Evolutionary conservation across 495 filamentous ascomycete species (phyloP).

Genomic region (Neurospora sp.): DNA sequence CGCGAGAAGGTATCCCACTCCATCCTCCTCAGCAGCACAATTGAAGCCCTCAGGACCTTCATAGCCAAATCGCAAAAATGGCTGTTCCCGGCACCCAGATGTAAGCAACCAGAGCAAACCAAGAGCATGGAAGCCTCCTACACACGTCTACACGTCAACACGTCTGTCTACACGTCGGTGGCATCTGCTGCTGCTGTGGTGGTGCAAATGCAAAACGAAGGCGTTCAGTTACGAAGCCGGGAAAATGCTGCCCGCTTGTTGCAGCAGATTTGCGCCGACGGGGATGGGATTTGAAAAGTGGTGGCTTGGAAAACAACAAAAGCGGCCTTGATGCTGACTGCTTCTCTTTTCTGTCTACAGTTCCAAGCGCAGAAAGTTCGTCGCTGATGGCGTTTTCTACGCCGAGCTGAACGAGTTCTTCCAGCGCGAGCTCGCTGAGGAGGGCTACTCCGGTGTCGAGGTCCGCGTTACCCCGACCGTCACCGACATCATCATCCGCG

Average conservation of each 20-base stretch:
- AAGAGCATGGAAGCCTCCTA: background rate
- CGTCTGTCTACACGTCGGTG: background rate
- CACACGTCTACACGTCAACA: background rate
- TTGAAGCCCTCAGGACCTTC: constrained; percentile 13
- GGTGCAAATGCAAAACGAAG: background rate
- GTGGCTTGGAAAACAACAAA: background rate
- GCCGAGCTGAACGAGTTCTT: constrained; percentile 99
- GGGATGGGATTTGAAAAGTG: background rate
- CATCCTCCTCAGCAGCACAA: constrained; percentile 18
- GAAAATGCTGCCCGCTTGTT: background rate
- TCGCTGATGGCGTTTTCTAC: constrained; percentile 99
- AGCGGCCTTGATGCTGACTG: constrained; percentile 10
- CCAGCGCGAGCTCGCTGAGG: constrained; percentile 99
- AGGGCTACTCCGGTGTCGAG: constrained; percentile 99
- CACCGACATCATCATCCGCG: constrained; percentile 99
- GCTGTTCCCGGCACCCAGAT: constrained; percentile 42
- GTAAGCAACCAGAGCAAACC: constrained; percentile 30
- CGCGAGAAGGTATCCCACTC: constrained; percentile 16
- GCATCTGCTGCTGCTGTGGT: background rate
- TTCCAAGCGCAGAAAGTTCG: constrained; percentile 99
- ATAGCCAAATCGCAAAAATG: constrained; percentile 36
- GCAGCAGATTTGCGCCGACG: background rate
- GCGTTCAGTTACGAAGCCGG: background rate
- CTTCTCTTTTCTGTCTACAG: constrained; percentile 28
- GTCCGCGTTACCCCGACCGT: constrained; percentile 99